These are phyloP conservation scores for Plasmodium cynomolgi DNA, from an alignment of 169 alveolate species.

Conservation along the genomic window DNA sequence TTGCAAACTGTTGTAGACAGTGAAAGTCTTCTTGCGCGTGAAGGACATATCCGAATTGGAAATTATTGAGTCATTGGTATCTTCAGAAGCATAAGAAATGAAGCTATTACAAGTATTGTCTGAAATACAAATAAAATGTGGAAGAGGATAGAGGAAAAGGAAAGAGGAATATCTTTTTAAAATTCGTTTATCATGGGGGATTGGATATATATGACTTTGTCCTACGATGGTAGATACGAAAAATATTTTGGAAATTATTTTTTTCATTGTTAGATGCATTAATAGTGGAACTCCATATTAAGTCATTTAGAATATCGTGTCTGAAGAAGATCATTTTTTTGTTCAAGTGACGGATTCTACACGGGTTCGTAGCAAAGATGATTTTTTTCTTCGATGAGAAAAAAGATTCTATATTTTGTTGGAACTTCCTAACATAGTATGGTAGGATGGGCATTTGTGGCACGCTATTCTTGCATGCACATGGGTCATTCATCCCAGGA, in stretches of 20 bases:
- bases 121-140: conserved; percentile 76
- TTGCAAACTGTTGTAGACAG: conserved; percentile 38
- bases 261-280: conserved; percentile 67
- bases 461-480: conserved; percentile 79
- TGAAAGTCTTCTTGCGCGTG: conserved; percentile 46
- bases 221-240: conserved; percentile 76
- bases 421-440: conserved; percentile 71
- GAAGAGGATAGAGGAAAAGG: conserved; percentile 80
- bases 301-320: conserved; percentile 76
- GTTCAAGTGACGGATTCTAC: conserved; percentile 82
- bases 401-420: conserved; percentile 60
- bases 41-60: conserved; percentile 60
- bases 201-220: conserved; percentile 84
- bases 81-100: conserved; percentile 58
- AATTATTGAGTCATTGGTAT: conserved; percentile 32
- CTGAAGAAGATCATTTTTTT: conserved; percentile 80
- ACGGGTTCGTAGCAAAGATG: conserved; percentile 80
- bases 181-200: conserved; percentile 78
- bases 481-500: conserved; percentile 84
- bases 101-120: conserved; percentile 65
- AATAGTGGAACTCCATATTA: conserved; percentile 77
- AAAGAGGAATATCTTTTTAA: conserved; percentile 77
- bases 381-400: conserved; percentile 65
- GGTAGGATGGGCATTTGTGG: conserved; percentile 81
- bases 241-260: conserved; percentile 20